phyloP scores from a whole-genome alignment of 495 filamentous ascomycete genomes.

The Apodospora peruviana region DNA sequence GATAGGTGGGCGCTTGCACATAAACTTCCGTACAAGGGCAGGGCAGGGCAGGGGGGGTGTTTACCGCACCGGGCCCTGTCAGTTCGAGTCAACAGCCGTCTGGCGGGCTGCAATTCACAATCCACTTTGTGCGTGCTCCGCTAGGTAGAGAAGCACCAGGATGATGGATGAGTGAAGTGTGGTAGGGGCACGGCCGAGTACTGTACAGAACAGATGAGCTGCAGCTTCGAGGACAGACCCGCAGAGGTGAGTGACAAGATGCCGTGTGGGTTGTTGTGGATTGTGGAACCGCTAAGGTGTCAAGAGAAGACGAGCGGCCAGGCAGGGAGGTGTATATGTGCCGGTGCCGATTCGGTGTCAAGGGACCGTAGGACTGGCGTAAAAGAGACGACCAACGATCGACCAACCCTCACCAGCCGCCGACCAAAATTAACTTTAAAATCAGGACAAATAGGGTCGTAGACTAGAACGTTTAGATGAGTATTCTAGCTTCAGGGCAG shows the following conservation, averaged over 20 bases:
- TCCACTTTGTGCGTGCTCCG: constrained; percentile 5
- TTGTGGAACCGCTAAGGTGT: constrained; percentile 10
- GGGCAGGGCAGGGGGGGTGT: constrained; percentile 1
- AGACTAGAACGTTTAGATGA: no score
- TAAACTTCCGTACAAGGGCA: constrained; percentile 2
- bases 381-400: no score
- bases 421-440: no score
- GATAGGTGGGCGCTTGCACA: constrained; percentile 3
- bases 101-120: not conserved
- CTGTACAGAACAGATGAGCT: not conserved
- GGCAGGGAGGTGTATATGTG: constrained; percentile 3
- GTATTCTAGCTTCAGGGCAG: no score
- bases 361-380: not conserved
- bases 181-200: not conserved
- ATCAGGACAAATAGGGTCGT: no score
- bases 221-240: not conserved
- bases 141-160: not conserved
- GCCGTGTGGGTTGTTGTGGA: constrained; percentile 7
- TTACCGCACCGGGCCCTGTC: constrained; percentile 14
- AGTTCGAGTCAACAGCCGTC: constrained; percentile 18
- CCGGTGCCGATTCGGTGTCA: constrained; percentile 15
- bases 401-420: no score
- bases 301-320: not conserved
- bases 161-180: not conserved
- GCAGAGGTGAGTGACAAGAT: constrained; percentile 12